Percentiles rank a stretch among this genome's conserved stretches.
Conservation (phyloP, 1,284 basidiomycete species). For the Sanghuangporus baumii region DNA sequence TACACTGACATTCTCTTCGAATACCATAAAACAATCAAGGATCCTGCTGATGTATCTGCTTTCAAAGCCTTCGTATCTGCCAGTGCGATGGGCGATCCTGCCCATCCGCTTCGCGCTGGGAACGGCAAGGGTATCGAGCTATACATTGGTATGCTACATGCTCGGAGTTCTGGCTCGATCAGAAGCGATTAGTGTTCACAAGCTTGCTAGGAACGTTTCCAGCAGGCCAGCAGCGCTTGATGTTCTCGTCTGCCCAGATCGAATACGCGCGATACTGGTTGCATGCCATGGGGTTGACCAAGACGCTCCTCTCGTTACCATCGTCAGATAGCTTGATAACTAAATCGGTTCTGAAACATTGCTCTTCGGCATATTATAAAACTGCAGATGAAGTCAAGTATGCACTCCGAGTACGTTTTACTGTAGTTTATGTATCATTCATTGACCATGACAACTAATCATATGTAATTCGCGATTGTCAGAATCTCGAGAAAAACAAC, state of each 20-base stretch:
- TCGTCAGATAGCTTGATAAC: slow-evolving; percentile 67
- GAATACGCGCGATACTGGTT: slow-evolving; percentile 85
- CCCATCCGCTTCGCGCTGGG: slow-evolving; percentile 65
- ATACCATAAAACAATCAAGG: slow-evolving; percentile 47
- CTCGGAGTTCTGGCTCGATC: background rate
- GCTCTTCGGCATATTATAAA: slow-evolving; percentile 52
- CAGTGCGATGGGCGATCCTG: slow-evolving; percentile 57
- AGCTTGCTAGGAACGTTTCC: slow-evolving; percentile 8
- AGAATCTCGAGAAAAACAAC: slow-evolving; percentile 75
- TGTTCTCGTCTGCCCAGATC: slow-evolving; percentile 78
- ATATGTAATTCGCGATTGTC: background rate
- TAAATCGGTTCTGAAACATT: slow-evolving; percentile 44
- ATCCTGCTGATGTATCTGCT: slow-evolving; percentile 49
- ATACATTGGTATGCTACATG: slow-evolving; percentile 52
- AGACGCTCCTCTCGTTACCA: slow-evolving; percentile 59
- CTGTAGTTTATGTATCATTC: background rate
- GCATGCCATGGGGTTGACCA: slow-evolving; percentile 64
- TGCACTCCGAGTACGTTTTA: slow-evolving; percentile 47
- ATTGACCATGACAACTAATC: background rate
- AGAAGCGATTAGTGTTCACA: background rate
- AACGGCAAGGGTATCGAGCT: slow-evolving; percentile 62
- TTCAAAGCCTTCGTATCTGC: slow-evolving; percentile 66
- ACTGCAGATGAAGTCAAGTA: slow-evolving; percentile 48
- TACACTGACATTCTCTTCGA: slow-evolving; percentile 76
- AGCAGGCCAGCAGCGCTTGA: slow-evolving; percentile 36